Percentiles rank a stretch among this genome's conserved stretches.
Evolutionary conservation across 257 asterid species (phyloP).

Genomic region (Handroanthus guayacan): DNA sequence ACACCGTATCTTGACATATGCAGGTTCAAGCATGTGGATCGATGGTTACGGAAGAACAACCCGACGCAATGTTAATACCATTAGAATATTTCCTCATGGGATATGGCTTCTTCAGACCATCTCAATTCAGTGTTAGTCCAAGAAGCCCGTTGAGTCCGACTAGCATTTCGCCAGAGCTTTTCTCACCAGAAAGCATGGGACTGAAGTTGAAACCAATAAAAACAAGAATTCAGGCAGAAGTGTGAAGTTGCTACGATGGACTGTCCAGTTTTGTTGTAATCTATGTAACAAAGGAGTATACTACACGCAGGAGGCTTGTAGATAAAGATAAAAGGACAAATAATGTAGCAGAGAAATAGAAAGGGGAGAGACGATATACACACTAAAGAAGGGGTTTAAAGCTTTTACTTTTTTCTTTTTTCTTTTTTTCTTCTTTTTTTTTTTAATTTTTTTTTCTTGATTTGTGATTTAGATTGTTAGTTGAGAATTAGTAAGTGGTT

Average conservation of each 20-base stretch:
- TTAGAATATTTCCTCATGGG: constrained; percentile 80
- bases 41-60: constrained; percentile 81
- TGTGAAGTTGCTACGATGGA: constrained; percentile 32
- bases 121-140: constrained; percentile 56
- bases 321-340: constrained; percentile 42
- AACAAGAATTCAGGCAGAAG: constrained; percentile 56
- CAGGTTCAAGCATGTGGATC: constrained; percentile 86
- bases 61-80: constrained; percentile 77
- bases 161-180: constrained; percentile 67
- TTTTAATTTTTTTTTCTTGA: neutral
- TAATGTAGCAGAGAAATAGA: constrained; percentile 39
- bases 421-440: neutral
- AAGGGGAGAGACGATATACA: constrained; percentile 32
- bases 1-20: neutral
- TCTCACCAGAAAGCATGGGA: constrained; percentile 80
- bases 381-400: constrained; percentile 17
- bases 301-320: constrained; percentile 38
- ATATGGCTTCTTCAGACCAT: constrained; percentile 62
- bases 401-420: constrained; percentile 7
- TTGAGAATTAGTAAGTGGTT: constrained; percentile 33
- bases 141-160: constrained; percentile 71
- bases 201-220: constrained; percentile 67
- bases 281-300: constrained; percentile 27
- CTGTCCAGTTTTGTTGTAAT: constrained; percentile 35
- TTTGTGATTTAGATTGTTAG: constrained; percentile 35